A percentile compares a stretch with the other conserved stretches of the same genome.
These are phyloP conservation scores for Lentinula detonsa DNA, from an alignment of 768 basidiomycete species.

Conservation along the genomic window DNA sequence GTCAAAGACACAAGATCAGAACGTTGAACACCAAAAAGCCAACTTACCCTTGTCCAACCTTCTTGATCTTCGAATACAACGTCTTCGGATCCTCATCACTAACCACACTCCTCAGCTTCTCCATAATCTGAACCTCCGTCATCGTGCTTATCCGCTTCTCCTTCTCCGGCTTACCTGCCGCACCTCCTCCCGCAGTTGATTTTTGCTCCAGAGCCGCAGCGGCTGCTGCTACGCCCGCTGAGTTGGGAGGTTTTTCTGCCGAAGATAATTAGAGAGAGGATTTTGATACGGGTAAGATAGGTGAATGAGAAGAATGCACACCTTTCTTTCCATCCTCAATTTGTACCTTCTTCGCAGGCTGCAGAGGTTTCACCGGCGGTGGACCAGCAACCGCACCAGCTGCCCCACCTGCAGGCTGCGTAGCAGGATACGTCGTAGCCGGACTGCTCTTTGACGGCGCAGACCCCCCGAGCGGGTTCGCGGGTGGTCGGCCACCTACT, in stretches of 20 bases:
- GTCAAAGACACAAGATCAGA: not conserved
- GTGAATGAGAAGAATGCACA: not conserved
- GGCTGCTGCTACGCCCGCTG: slow-evolving; percentile 47
- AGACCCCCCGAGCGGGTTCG: slow-evolving; percentile 13
- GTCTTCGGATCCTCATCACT: slow-evolving; percentile 80
- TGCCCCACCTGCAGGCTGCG: slow-evolving; percentile 39
- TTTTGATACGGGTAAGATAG: not conserved
- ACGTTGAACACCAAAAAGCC: slow-evolving; percentile 6
- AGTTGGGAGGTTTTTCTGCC: slow-evolving; percentile 39
- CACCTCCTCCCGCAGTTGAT: not conserved
- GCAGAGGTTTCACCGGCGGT: slow-evolving; percentile 68
- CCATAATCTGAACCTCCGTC: slow-evolving; percentile 98
- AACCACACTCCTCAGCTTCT: slow-evolving; percentile 88
- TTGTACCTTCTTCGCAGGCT: slow-evolving; percentile 68
- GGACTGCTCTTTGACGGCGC: slow-evolving; percentile 36
- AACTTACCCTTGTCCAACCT: slow-evolving; percentile 95
- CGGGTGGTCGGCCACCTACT: slow-evolving; percentile 26
- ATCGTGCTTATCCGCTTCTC: slow-evolving; percentile 93
- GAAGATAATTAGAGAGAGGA: not conserved
- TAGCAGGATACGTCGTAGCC: slow-evolving; percentile 36
- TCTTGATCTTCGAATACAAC: slow-evolving; percentile 95
- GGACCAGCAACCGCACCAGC: slow-evolving; percentile 49
- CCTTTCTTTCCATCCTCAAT: slow-evolving; percentile 29
- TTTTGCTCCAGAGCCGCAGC: slow-evolving; percentile 63
- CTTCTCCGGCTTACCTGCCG: slow-evolving; percentile 56